A percentile compares a stretch with the other conserved stretches of the same genome.
Evolutionary conservation across 176 grass and related monocot species (phyloP).

Genomic region (Oryza meyeriana): DNA sequence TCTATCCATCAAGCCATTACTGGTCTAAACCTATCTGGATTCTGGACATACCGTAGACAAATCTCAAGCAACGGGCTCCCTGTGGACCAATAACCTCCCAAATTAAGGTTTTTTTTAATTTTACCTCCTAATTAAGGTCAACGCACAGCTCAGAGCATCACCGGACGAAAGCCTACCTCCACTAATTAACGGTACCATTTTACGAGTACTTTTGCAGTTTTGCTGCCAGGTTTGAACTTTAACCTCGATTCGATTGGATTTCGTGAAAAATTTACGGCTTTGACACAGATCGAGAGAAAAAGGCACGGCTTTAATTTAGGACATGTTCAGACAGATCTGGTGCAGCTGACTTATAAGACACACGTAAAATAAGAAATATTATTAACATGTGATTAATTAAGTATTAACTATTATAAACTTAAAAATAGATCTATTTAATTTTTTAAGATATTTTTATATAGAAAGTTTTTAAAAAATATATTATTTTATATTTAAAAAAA

Average conservation of each 20-base stretch:
- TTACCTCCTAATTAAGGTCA: too few species aligned
- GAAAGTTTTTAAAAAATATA: too few species aligned
- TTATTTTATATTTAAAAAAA: too few species aligned
- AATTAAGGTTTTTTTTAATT: too few species aligned
- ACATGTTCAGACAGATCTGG: too few species aligned
- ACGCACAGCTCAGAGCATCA: background rate
- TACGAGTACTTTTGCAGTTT: background rate
- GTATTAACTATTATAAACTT: too few species aligned
- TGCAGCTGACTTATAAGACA: too few species aligned
- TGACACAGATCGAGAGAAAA: conserved; percentile 1
- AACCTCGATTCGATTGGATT: conserved; percentile 13
- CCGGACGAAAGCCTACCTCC: conserved; percentile 32
- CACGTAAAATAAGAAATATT: too few species aligned
- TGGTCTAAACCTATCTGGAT: background rate
- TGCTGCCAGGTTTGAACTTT: background rate
- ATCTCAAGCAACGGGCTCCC: background rate
- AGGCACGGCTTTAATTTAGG: background rate
- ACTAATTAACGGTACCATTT: background rate
- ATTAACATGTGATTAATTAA: too few species aligned
- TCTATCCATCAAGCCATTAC: too few species aligned
- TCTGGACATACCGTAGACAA: background rate
- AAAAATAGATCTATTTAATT: too few species aligned
- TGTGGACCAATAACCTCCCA: background rate
- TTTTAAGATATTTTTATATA: too few species aligned
- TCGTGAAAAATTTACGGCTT: conserved; percentile 19